Evolutionary conservation across 331 rosid genomes (phyloP).

Genomic region (Pyracantha coccinea): DNA sequence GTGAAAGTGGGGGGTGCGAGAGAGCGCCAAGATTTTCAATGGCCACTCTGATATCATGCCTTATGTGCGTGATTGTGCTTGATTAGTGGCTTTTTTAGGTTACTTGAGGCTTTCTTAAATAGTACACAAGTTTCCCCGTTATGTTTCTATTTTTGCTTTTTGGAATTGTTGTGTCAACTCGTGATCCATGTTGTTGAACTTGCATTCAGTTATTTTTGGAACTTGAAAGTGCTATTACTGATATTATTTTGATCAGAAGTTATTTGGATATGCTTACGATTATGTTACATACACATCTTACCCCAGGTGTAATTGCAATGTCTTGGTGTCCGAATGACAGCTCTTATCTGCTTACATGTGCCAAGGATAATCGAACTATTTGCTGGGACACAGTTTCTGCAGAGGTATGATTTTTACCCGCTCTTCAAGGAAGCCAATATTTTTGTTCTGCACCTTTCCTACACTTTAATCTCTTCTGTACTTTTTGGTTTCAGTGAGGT

Average conservation of each 20-base stretch:
- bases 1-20: background rate
- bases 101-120: background rate
- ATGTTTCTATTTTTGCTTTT: background rate
- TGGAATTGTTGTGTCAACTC: background rate
- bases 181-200: background rate
- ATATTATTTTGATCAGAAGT: background rate
- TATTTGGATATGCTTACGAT: background rate
- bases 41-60: background rate
- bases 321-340: slow-evolving; percentile 97
- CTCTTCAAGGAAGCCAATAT: slow-evolving; percentile 5
- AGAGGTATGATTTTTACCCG: slow-evolving; percentile 46
- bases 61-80: background rate
- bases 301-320: slow-evolving; percentile 94
- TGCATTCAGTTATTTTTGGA: background rate
- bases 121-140: background rate
- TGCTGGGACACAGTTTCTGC: slow-evolving; percentile 97
- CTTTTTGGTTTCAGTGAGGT: background rate
- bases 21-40: background rate
- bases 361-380: slow-evolving; percentile 91
- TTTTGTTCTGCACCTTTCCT: background rate
- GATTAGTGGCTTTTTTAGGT: background rate
- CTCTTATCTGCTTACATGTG: slow-evolving; percentile 91
- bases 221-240: background rate
- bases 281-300: slow-evolving; percentile 3
- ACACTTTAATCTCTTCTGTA: background rate